Conservation (phyloP, 2,329 filamentous ascomycete species). For the Fusarium secorum region DNA sequence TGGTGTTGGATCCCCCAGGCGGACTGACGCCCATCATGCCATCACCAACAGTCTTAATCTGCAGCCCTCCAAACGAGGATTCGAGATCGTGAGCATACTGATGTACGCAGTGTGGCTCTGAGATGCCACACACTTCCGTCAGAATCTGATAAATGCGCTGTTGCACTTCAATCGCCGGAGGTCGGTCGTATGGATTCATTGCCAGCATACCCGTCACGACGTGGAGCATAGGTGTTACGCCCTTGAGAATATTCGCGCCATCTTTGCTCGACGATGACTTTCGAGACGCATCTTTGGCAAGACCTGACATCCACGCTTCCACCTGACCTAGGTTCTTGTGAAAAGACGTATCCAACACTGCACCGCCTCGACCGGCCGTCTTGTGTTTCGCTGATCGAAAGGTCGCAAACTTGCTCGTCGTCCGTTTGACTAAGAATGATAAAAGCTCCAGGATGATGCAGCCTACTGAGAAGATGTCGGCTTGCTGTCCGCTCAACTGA, state of each 20-base stretch:
- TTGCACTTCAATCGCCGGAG: constrained; percentile 60
- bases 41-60: constrained; percentile 27
- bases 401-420: constrained; percentile 69
- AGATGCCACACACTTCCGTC: constrained; percentile 55
- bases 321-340: constrained; percentile 75
- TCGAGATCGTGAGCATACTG: constrained; percentile 52
- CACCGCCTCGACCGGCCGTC: constrained; percentile 63
- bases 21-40: neutral
- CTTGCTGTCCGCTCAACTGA: constrained; percentile 62
- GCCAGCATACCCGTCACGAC: constrained; percentile 64
- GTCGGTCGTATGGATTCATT: constrained; percentile 60
- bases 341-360: constrained; percentile 73
- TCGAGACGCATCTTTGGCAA: constrained; percentile 67
- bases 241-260: constrained; percentile 57
- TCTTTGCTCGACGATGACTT: constrained; percentile 49
- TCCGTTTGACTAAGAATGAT: constrained; percentile 73
- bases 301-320: constrained; percentile 69
- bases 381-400: constrained; percentile 73
- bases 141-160: constrained; percentile 61
- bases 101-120: constrained; percentile 63
- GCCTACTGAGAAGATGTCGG: constrained; percentile 77
- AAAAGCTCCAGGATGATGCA: constrained; percentile 77
- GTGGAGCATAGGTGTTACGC: constrained; percentile 61
- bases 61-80: constrained; percentile 37
- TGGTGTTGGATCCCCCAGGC: constrained; percentile 38